phyloP scores from a whole-genome alignment of 2,329 filamentous ascomycete species.

The Huntiella savannae region DNA sequence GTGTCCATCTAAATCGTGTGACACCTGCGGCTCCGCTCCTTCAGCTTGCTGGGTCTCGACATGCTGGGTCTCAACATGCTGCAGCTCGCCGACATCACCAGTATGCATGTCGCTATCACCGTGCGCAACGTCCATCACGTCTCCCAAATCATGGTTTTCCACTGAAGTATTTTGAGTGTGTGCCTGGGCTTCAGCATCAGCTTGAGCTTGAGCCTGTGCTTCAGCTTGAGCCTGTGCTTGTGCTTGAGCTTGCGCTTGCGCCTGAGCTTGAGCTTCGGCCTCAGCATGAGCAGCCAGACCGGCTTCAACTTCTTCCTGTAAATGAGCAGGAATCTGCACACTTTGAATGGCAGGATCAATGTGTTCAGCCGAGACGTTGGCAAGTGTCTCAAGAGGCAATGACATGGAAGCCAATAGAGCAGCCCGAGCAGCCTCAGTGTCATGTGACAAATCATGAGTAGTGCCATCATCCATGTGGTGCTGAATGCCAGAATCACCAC shows the following conservation, averaged over 20 bases:
- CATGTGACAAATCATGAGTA: background rate
- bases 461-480: background rate
- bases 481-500: background rate
- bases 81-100: no score
- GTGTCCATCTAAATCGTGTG: no score
- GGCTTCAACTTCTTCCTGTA: slow-evolving; percentile 2
- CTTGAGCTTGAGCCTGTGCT: background rate
- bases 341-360: slow-evolving; percentile 2
- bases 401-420: slow-evolving; percentile 8
- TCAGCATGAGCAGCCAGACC: background rate
- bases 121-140: no score
- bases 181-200: background rate
- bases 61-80: no score
- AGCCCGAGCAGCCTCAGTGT: slow-evolving; percentile 1
- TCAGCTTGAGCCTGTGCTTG: background rate
- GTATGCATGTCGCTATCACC: no score
- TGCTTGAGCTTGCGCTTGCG: background rate
- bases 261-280: background rate
- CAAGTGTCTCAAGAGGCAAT: slow-evolving; percentile 4
- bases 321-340: slow-evolving; percentile 5
- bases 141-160: no score
- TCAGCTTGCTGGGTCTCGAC: no score
- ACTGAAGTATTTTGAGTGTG: no score
- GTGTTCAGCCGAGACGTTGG: background rate
- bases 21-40: no score